Conservation (phyloP, 257 asterid species). For the Fraxinus quadrangulata region DNA sequence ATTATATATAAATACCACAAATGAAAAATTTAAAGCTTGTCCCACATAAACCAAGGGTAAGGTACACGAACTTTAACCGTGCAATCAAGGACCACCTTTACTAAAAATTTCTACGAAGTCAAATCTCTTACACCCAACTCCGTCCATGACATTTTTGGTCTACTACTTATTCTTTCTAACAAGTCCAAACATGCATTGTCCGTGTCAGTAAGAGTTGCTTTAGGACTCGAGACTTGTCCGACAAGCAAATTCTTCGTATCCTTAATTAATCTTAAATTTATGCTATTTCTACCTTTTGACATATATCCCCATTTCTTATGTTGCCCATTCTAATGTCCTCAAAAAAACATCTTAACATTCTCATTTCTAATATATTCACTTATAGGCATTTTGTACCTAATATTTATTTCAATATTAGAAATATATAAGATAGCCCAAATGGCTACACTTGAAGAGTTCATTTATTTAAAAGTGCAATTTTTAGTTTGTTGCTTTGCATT, state of each 20-base stretch:
- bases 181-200: not conserved
- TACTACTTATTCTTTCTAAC: not conserved
- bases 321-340: not conserved
- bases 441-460: conserved; percentile 2
- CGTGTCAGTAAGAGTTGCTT: not conserved
- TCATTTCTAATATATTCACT: not conserved
- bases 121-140: not conserved
- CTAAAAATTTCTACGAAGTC: not conserved
- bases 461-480: not conserved
- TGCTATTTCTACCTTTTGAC: not conserved
- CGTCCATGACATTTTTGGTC: not conserved
- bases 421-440: conserved; percentile 6
- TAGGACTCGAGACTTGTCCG: not conserved
- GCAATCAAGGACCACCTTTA: not conserved
- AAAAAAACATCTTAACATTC: not conserved
- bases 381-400: not conserved
- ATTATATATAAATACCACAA: not conserved
- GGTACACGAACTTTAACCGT: not conserved
- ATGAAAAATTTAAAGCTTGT: not conserved
- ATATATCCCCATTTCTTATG: not conserved
- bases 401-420: conserved; percentile 3
- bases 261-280: not conserved
- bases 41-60: not conserved
- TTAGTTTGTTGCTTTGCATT: not conserved
- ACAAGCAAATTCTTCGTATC: conserved; percentile 4